A percentile compares a stretch with the other conserved stretches of the same genome.
Evolutionary conservation across 225 moss, liverwort and hornwort genomes (phyloP).

Genomic region (Takakia lepidozioides): DNA sequence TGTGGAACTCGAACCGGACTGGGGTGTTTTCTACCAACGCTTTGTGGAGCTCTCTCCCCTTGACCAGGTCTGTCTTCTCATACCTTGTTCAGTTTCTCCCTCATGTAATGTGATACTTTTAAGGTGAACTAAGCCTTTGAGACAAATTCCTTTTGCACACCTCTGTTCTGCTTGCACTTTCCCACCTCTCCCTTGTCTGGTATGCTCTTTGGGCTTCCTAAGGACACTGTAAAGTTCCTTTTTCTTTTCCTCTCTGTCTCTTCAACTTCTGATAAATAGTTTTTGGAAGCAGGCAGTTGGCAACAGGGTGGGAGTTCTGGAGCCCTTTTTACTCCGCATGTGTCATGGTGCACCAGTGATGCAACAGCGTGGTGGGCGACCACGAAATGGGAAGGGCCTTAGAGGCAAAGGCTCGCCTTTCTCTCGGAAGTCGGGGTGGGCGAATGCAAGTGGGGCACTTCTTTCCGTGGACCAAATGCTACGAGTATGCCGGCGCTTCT

Average conservation of each 20-base stretch:
- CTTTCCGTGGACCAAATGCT: constrained; percentile 60
- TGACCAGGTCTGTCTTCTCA: constrained; percentile 69
- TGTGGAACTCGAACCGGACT: constrained; percentile 92
- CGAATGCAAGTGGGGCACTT: constrained; percentile 26
- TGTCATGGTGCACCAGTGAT: constrained; percentile 77
- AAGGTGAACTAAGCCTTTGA: too few relatives aligned
- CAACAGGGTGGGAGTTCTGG: constrained; percentile 80
- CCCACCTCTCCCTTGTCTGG: too few relatives aligned
- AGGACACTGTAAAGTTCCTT: too few relatives aligned
- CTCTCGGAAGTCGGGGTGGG: constrained; percentile 36
- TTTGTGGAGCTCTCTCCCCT: constrained; percentile 86
- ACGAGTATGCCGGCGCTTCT: constrained; percentile 87
- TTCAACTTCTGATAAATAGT: not conserved
- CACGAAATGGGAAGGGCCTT: constrained; percentile 48
- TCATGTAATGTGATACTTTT: too few relatives aligned
- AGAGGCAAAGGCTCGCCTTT: constrained; percentile 37
- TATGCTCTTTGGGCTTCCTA: too few relatives aligned
- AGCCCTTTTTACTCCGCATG: constrained; percentile 94
- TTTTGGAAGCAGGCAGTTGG: constrained; percentile 63
- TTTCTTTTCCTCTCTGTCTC: too few relatives aligned
- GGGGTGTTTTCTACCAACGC: constrained; percentile 77
- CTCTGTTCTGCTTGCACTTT: too few relatives aligned
- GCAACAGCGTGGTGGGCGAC: constrained; percentile 50
- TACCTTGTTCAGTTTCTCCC: too few relatives aligned
- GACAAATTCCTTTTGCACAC: too few relatives aligned